These are phyloP conservation scores for Hyparrhenia diplandra DNA, from an alignment of 176 grass and related monocot species.

Conservation along the genomic window DNA sequence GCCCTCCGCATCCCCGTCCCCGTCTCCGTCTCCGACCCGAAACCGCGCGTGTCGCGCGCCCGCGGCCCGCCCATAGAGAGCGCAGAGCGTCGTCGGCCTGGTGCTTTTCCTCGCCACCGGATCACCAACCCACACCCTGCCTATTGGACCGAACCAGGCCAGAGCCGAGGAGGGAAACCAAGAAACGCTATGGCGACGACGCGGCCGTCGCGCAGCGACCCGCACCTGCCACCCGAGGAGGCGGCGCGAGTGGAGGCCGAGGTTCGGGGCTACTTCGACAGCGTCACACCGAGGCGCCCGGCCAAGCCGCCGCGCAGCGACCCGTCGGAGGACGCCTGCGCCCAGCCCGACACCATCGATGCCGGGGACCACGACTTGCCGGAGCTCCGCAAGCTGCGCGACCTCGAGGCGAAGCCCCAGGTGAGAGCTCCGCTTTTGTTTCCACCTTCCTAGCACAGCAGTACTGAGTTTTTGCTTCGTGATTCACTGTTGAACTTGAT, in stretches of 20 bases:
- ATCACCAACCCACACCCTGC: background rate
- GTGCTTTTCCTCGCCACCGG: background rate
- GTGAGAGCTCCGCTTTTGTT: background rate
- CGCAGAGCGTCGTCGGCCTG: background rate
- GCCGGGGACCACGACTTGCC: slow-evolving; percentile 25
- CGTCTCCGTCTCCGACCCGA: background rate
- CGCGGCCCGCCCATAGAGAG: slow-evolving; percentile 5
- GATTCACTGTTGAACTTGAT: slow-evolving; percentile 16
- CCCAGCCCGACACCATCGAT: background rate
- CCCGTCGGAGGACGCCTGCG: slow-evolving; percentile 23
- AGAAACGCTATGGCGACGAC: slow-evolving; percentile 13
- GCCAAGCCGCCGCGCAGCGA: slow-evolving; percentile 77
- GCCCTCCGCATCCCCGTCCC: background rate
- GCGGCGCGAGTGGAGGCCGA: slow-evolving; percentile 63
- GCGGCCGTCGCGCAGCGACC: slow-evolving; percentile 63
- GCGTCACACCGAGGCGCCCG: slow-evolving; percentile 51
- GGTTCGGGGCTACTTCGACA: slow-evolving; percentile 70
- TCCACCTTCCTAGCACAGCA: background rate
- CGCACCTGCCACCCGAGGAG: slow-evolving; percentile 59
- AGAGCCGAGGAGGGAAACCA: background rate
- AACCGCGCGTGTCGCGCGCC: slow-evolving; percentile 22
- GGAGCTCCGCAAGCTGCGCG: slow-evolving; percentile 57
- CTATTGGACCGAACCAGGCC: background rate
- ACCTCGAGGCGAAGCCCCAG: slow-evolving; percentile 55
- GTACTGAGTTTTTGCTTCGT: background rate